Percentiles rank a stretch among this genome's conserved stretches.
These are phyloP conservation scores for Dendryphion nanum DNA, from an alignment of 2,329 filamentous ascomycete species.

Conservation along the genomic window DNA sequence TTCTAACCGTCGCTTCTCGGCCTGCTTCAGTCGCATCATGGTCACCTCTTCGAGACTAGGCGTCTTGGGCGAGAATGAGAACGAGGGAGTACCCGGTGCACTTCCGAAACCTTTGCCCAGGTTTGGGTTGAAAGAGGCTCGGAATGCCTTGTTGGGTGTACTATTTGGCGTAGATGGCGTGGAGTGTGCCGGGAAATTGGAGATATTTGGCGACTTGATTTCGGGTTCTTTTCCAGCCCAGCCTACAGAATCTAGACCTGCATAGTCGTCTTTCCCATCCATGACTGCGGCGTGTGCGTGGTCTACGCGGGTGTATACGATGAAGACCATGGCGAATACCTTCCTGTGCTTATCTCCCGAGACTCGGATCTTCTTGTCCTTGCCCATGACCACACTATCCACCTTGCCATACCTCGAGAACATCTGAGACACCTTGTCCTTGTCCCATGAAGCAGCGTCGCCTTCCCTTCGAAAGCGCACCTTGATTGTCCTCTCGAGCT, in stretches of 20 bases:
- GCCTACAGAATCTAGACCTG: conserved; percentile 51
- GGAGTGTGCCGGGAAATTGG: conserved; percentile 20
- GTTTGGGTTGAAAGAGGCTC: conserved; percentile 22
- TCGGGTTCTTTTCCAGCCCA: conserved; percentile 58
- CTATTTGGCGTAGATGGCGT: conserved; percentile 28
- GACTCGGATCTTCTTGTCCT: conserved; percentile 54
- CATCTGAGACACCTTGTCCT: conserved; percentile 45
- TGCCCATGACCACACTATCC: conserved; percentile 54
- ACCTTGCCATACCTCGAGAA: conserved; percentile 58
- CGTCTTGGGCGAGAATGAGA: conserved; percentile 14
- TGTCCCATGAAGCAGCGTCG: conserved; percentile 44
- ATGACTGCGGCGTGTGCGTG: conserved; percentile 57
- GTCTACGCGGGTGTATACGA: conserved; percentile 59
- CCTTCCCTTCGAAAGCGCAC: conserved; percentile 55
- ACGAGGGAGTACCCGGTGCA: background rate
- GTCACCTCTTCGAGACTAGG: conserved; percentile 42
- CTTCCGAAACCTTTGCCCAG: conserved; percentile 16
- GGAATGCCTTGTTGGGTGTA: conserved; percentile 25
- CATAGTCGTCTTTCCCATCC: conserved; percentile 50
- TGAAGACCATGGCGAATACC: conserved; percentile 51
- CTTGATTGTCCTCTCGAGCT: conserved; percentile 59
- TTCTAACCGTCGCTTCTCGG: conserved; percentile 44
- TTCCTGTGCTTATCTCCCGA: conserved; percentile 53
- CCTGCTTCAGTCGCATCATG: conserved; percentile 46
- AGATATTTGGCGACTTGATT: conserved; percentile 24